phyloP scores from a whole-genome alignment of 164 flowering plant species.

The Santalum album region DNA sequence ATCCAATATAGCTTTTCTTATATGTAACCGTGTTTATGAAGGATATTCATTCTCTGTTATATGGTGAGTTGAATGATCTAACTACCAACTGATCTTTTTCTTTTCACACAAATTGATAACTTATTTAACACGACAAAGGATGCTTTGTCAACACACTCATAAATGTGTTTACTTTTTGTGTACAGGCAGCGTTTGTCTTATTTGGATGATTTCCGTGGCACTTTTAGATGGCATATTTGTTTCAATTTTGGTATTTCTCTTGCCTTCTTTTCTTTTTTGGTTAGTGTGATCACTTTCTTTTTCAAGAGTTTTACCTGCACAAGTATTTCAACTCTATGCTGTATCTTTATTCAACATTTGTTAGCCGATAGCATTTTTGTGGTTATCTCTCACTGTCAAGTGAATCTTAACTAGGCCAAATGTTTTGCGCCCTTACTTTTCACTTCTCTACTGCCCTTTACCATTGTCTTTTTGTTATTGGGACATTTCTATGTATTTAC shows the following conservation, averaged over 20 bases:
- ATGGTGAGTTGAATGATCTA: slow-evolving; percentile 49
- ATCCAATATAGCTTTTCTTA: slow-evolving; percentile 62
- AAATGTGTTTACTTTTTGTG: slow-evolving; percentile 8
- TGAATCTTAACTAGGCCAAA: too few relatives aligned
- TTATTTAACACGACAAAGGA: neutral
- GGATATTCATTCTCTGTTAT: slow-evolving; percentile 74
- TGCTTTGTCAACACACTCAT: neutral
- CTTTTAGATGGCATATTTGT: slow-evolving; percentile 98
- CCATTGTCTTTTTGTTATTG: too few relatives aligned
- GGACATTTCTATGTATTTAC: too few relatives aligned
- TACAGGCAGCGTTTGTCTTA: slow-evolving; percentile 59
- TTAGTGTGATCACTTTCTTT: neutral
- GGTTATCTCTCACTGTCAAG: too few relatives aligned
- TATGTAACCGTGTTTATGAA: slow-evolving; percentile 76
- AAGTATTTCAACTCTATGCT: neutral
- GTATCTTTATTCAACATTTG: too few relatives aligned
- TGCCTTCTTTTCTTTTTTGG: neutral
- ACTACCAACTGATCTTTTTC: neutral
- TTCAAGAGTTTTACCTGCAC: neutral
- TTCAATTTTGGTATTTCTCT: slow-evolving; percentile 78
- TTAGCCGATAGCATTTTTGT: too few relatives aligned
- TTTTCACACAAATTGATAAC: too few relatives aligned
- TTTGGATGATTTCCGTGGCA: slow-evolving; percentile 77
- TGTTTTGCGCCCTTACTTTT: too few relatives aligned
- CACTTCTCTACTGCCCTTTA: too few relatives aligned